phyloP scores from a whole-genome alignment of 352 stramenopile genomes.

The Halophytophthora polymorphica region DNA sequence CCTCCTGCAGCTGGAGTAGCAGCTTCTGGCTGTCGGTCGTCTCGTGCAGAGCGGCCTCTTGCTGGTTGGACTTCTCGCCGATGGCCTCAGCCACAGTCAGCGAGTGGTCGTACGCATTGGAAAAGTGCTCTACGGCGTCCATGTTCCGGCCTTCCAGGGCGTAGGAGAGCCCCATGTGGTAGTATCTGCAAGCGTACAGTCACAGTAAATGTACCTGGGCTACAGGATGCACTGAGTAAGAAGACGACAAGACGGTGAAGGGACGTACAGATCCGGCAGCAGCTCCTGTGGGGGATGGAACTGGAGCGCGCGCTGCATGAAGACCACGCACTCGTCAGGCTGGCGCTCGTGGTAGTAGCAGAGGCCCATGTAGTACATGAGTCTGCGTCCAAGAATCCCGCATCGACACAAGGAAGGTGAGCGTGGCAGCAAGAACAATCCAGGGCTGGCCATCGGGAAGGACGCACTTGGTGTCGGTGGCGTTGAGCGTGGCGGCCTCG shows the following conservation, averaged over 20 bases:
- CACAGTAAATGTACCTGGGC: neutral
- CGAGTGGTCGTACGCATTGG: conserved; percentile 27
- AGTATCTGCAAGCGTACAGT: conserved; percentile 43
- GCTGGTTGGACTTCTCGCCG: conserved; percentile 16
- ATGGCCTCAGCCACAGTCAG: conserved; percentile 11
- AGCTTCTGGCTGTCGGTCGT: conserved; percentile 14
- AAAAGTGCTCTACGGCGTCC: conserved; percentile 70
- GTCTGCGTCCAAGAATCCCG: conserved; percentile 23
- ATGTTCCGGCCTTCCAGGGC: conserved; percentile 51
- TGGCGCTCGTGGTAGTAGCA: conserved; percentile 60
- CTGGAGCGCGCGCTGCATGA: conserved; percentile 40
- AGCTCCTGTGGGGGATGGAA: conserved; percentile 23
- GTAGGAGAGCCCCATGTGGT: conserved; percentile 62
- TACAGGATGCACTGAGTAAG: neutral
- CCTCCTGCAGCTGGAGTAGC: conserved; percentile 21
- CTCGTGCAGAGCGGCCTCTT: conserved; percentile 6
- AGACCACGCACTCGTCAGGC: conserved; percentile 40
- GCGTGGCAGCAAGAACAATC: neutral
- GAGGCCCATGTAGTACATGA: conserved; percentile 64
- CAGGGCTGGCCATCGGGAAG: neutral
- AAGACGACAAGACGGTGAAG: neutral
- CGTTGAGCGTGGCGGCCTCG: conserved; percentile 30
- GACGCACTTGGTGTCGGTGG: conserved; percentile 27
- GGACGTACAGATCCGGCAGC: conserved; percentile 59
- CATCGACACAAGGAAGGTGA: neutral